These are phyloP conservation scores for Herpomyces periplanetae DNA, from an alignment of 2,329 filamentous ascomycete species.

Conservation along the genomic window DNA sequence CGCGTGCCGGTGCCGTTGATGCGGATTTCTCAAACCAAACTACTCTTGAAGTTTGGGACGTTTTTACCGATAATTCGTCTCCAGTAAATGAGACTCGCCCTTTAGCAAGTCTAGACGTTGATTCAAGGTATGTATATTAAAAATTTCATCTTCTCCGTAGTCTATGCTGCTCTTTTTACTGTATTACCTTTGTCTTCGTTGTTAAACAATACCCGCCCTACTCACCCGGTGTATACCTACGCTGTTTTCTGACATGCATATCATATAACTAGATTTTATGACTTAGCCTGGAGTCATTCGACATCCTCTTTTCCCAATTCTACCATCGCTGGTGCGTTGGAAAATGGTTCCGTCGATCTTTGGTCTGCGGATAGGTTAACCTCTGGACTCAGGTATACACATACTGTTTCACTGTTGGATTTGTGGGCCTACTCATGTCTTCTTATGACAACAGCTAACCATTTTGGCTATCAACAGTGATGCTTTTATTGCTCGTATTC, in stretches of 20 bases:
- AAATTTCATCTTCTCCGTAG: background rate
- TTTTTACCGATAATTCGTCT: constrained; percentile 35
- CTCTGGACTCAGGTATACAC: constrained; percentile 11
- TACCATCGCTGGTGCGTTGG: constrained; percentile 71
- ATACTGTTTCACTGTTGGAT: background rate
- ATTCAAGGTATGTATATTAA: constrained; percentile 42
- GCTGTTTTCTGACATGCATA: too few species aligned
- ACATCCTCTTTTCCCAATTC: constrained; percentile 39
- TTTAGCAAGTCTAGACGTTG: constrained; percentile 39
- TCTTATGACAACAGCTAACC: constrained; percentile 1
- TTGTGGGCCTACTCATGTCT: background rate
- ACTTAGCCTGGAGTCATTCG: constrained; percentile 66
- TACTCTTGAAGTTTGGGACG: constrained; percentile 79
- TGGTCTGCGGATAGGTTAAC: constrained; percentile 49
- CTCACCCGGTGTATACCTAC: too few species aligned
- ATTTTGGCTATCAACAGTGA: constrained; percentile 12
- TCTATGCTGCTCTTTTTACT: constrained; percentile 2
- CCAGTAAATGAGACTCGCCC: constrained; percentile 52
- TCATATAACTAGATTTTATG: constrained; percentile 34
- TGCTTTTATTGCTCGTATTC: constrained; percentile 45
- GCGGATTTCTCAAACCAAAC: constrained; percentile 93
- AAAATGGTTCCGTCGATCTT: constrained; percentile 65
- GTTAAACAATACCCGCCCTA: too few species aligned
- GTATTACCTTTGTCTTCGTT: constrained; percentile 1
- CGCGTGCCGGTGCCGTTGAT: constrained; percentile 69